phyloP scores from a whole-genome alignment of 352 stramenopile species.

The Phytophthora citricola region DNA sequence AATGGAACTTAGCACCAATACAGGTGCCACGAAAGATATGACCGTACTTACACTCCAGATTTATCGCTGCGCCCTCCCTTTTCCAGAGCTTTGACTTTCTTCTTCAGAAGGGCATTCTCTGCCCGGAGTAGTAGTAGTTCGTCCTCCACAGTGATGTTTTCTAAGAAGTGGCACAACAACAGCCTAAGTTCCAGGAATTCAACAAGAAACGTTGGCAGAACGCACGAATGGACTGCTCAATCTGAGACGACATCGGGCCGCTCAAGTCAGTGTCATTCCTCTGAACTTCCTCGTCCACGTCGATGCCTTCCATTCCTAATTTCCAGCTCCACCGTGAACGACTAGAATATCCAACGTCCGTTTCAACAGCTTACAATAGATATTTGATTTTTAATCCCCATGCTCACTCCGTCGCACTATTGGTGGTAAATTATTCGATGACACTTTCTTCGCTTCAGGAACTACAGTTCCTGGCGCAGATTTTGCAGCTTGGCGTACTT shows the following conservation, averaged over 20 bases:
- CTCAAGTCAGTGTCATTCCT: slow-evolving; percentile 20
- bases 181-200: not conserved
- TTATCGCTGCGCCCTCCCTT: slow-evolving; percentile 55
- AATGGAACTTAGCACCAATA: not conserved
- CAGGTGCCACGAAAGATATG: not conserved
- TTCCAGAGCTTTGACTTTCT: slow-evolving; percentile 77
- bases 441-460: slow-evolving; percentile 25
- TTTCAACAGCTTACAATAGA: slow-evolving; percentile 22
- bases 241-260: slow-evolving; percentile 41
- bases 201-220: not conserved
- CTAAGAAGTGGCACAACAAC: slow-evolving; percentile 7
- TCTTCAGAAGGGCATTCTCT: slow-evolving; percentile 74
- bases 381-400: slow-evolving; percentile 22
- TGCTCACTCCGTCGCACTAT: slow-evolving; percentile 38
- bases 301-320: slow-evolving; percentile 18
- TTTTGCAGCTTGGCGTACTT: slow-evolving; percentile 34
- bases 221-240: slow-evolving; percentile 39
- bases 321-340: not conserved
- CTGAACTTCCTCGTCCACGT: slow-evolving; percentile 31
- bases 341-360: slow-evolving; percentile 24
- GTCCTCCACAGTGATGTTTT: slow-evolving; percentile 34
- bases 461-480: not conserved
- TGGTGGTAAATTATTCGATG: slow-evolving; percentile 37
- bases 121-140: slow-evolving; percentile 59
- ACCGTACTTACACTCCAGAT: slow-evolving; percentile 35